phyloP scores from a whole-genome alignment of 495 filamentous ascomycete species.

The Penicillium longicatenatum region DNA sequence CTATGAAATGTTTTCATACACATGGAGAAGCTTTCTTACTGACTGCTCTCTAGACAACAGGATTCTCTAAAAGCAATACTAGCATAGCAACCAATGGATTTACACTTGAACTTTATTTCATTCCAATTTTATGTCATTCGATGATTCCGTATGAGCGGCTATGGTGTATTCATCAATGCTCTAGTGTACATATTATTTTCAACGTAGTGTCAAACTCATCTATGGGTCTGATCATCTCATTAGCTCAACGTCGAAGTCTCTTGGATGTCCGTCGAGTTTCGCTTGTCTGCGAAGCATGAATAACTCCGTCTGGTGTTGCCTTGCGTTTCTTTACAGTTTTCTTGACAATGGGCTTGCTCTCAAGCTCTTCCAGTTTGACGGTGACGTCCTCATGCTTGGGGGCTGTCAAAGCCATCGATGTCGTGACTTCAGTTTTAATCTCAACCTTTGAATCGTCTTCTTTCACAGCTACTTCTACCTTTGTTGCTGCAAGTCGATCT shows the following conservation, averaged over 20 bases:
- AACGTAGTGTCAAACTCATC: background rate
- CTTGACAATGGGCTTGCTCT: slow-evolving; percentile 17
- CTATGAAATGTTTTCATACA: slow-evolving; percentile 8
- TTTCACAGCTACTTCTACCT: slow-evolving; percentile 38
- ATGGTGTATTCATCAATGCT: background rate
- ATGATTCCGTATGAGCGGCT: background rate
- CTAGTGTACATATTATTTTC: slow-evolving; percentile 4
- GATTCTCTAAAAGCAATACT: background rate
- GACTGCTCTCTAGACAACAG: slow-evolving; percentile 18
- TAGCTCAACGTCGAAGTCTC: slow-evolving; percentile 27
- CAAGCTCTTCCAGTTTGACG: slow-evolving; percentile 26
- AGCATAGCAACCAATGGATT: background rate
- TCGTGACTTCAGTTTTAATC: slow-evolving; percentile 33
- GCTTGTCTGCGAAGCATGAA: slow-evolving; percentile 33
- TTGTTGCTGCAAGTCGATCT: slow-evolving; percentile 56
- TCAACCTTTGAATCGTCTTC: slow-evolving; percentile 27
- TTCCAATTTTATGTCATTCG: too few species aligned
- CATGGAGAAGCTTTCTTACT: slow-evolving; percentile 25
- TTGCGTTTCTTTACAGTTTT: slow-evolving; percentile 23
- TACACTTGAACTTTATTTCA: background rate
- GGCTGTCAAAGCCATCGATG: slow-evolving; percentile 30
- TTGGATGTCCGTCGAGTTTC: slow-evolving; percentile 43
- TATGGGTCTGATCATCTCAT: background rate
- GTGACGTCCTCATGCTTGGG: slow-evolving; percentile 17
- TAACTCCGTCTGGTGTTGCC: slow-evolving; percentile 17